Evolutionary conservation across 257 asterid species (phyloP).

Genomic region (Linaria vulgaris): DNA sequence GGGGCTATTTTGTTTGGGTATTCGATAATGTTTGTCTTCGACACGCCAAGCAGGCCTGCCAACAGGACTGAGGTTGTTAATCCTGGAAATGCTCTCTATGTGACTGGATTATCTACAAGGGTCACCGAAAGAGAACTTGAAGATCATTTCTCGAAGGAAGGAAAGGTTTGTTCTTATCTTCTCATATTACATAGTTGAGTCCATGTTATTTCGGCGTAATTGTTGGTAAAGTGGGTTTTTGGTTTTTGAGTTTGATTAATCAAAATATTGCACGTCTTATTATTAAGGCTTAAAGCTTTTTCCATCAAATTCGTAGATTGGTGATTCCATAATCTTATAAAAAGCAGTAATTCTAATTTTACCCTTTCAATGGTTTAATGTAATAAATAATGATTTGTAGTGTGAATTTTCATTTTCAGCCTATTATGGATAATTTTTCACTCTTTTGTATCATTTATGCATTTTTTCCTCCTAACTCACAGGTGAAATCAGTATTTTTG

Average conservation of each 20-base stretch:
- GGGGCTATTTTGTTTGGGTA: conserved; percentile 11
- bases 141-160: conserved; percentile 94
- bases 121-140: conserved; percentile 95
- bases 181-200: not conserved
- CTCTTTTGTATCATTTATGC: conserved; percentile 15
- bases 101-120: conserved; percentile 95
- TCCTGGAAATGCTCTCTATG: conserved; percentile 85
- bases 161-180: conserved; percentile 62
- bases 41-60: conserved; percentile 10
- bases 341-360: conserved; percentile 7
- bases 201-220: not conserved
- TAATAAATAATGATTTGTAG: too few relatives aligned
- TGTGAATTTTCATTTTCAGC: conserved; percentile 3
- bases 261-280: not conserved
- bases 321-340: not conserved
- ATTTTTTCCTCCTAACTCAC: conserved; percentile 15
- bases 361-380: not conserved
- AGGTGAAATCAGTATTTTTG: conserved; percentile 84
- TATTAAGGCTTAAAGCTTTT: not conserved
- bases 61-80: conserved; percentile 52
- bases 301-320: not conserved
- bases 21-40: conserved; percentile 4
- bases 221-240: conserved; percentile 5
- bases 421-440: conserved; percentile 1
- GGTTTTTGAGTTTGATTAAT: not conserved